Percentiles rank a stretch among this genome's conserved stretches.
These are phyloP conservation scores for Leccinum incarnatum DNA, from an alignment of 768 basidiomycete genomes.

Conservation along the genomic window DNA sequence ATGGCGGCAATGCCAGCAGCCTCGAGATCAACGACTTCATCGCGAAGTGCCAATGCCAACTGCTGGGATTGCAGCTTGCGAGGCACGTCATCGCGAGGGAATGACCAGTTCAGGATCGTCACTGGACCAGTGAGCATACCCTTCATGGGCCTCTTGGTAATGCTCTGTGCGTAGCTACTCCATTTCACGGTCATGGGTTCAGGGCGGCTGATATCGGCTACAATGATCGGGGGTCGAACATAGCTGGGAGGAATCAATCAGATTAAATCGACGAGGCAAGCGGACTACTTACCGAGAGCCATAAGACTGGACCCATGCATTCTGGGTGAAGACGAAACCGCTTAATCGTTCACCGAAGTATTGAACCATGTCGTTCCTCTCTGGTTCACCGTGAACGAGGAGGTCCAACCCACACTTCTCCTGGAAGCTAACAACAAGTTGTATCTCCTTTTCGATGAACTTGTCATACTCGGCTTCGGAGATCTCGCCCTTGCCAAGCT, in stretches of 20 bases:
- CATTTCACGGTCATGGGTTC: conserved; percentile 94
- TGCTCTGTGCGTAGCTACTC: conserved; percentile 94
- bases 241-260: conserved; percentile 49
- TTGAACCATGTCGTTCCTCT: conserved; percentile 99
- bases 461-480: conserved; percentile 86
- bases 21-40: conserved; percentile 97
- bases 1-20: conserved; percentile 96
- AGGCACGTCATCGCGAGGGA: conserved; percentile 97
- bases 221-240: conserved; percentile 97
- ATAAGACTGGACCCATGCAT: conserved; percentile 99
- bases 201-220: conserved; percentile 94
- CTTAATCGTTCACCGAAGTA: conserved; percentile 97
- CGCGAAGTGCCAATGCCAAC: conserved; percentile 94
- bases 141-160: conserved; percentile 96
- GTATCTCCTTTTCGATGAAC: conserved; percentile 98
- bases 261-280: conserved; percentile 5
- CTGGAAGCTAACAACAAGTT: conserved; percentile 92
- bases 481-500: conserved; percentile 89
- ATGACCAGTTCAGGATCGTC: conserved; percentile 99
- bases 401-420: conserved; percentile 95
- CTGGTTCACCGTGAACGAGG: conserved; percentile 97
- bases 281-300: conserved; percentile 76
- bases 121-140: conserved; percentile 99
- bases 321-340: conserved; percentile 98
- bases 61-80: conserved; percentile 98